Percentiles rank a stretch among this genome's conserved stretches.
phyloP scores from a whole-genome alignment of 345 rosid species.

The Eucalyptus camaldulensis region DNA sequence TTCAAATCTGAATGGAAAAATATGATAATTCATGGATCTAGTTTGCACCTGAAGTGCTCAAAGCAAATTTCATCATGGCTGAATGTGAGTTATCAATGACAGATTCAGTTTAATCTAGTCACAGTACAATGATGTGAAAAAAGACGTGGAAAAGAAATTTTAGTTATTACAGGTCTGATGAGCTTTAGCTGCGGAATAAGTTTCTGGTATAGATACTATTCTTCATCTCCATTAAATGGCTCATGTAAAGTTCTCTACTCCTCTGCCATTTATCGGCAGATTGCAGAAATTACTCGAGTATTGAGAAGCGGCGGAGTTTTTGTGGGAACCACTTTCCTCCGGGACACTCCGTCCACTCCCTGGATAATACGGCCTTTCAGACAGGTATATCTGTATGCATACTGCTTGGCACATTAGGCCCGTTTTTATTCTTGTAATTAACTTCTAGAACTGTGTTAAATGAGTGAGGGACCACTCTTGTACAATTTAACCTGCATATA shows the following conservation, averaged over 20 bases:
- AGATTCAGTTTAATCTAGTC: background rate
- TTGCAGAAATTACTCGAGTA: conserved; percentile 84
- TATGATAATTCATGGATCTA: background rate
- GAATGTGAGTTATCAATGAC: background rate
- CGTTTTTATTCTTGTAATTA: background rate
- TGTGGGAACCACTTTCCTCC: conserved; percentile 86
- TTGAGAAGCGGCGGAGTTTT: conserved; percentile 80
- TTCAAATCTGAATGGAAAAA: background rate
- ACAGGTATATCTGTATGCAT: conserved; percentile 28
- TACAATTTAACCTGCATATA: background rate
- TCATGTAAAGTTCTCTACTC: background rate
- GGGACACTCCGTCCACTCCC: conserved; percentile 44
- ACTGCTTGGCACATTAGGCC: background rate
- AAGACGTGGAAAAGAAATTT: background rate
- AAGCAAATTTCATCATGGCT: background rate
- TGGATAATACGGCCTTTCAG: conserved; percentile 33
- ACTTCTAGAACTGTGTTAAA: background rate
- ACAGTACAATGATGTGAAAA: background rate
- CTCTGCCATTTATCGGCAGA: conserved; percentile 2
- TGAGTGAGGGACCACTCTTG: background rate
- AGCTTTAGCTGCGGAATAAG: background rate
- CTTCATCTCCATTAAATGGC: background rate
- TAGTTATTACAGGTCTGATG: background rate
- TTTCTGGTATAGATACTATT: background rate
- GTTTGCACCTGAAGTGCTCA: background rate